These are phyloP conservation scores for Colletotrichum plurivorum DNA, from an alignment of 2,329 filamentous ascomycete species.

Conservation along the genomic window DNA sequence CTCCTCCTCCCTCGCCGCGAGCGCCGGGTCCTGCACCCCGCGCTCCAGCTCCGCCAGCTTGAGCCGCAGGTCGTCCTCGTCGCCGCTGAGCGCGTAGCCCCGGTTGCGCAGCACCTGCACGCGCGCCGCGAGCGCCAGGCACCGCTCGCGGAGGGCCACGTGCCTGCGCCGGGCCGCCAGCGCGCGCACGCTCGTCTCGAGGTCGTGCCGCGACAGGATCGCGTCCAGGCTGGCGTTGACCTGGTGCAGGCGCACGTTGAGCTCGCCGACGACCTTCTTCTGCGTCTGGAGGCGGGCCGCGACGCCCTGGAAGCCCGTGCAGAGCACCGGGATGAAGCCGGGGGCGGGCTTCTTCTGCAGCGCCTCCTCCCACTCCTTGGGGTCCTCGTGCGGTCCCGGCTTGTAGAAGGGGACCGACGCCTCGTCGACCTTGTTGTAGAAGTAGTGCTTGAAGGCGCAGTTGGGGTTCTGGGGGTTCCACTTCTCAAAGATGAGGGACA, in stretches of 20 bases:
- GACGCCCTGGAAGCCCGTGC: constrained; percentile 80
- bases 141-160: constrained; percentile 79
- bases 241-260: constrained; percentile 81
- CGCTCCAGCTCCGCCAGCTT: constrained; percentile 79
- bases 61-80: constrained; percentile 83
- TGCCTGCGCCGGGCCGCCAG: constrained; percentile 81
- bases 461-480: constrained; percentile 79
- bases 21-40: constrained; percentile 79
- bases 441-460: constrained; percentile 85
- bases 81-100: constrained; percentile 83
- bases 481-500: constrained; percentile 77
- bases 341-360: constrained; percentile 83
- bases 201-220: constrained; percentile 82
- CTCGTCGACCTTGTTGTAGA: constrained; percentile 88
- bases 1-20: constrained; percentile 84
- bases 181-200: constrained; percentile 81
- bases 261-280: constrained; percentile 76
- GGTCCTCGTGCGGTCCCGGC: constrained; percentile 78
- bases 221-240: constrained; percentile 82
- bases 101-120: constrained; percentile 86
- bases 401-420: constrained; percentile 83
- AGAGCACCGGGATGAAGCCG: constrained; percentile 83
- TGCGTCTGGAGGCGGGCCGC: constrained; percentile 81
- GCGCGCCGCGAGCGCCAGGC: constrained; percentile 81
- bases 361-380: constrained; percentile 87